Evolutionary conservation across 257 asterid species (phyloP).

Genomic region (Linderniella brevidens): DNA sequence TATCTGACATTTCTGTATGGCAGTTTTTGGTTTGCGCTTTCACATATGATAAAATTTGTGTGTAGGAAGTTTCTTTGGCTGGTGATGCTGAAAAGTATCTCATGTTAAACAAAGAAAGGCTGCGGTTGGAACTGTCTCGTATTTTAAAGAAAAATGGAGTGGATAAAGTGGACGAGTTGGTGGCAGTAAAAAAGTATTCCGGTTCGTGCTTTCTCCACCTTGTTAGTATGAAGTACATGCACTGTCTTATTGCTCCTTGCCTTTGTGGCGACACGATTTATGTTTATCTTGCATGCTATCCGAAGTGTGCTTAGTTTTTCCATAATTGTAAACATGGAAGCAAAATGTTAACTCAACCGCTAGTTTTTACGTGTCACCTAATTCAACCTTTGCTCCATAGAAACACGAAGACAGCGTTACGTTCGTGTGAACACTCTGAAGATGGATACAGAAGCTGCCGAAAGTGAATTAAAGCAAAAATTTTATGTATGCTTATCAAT

Average conservation of each 20-base stretch:
- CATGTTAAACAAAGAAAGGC: conserved; percentile 32
- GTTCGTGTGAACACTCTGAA: conserved; percentile 87
- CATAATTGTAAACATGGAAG: too few species aligned
- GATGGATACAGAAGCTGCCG: conserved; percentile 41
- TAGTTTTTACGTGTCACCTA: neutral
- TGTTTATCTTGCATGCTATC: neutral
- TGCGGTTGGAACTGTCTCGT: conserved; percentile 41
- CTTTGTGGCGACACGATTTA: too few species aligned
- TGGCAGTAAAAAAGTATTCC: conserved; percentile 32
- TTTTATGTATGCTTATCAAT: conserved; percentile 13
- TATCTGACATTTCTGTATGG: neutral
- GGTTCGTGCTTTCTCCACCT: conserved; percentile 22
- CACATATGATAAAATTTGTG: neutral
- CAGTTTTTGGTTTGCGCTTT: neutral
- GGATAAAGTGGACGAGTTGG: conserved; percentile 41
- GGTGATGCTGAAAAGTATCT: conserved; percentile 91
- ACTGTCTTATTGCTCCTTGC: too few species aligned
- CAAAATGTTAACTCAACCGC: neutral
- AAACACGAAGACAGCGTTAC: conserved; percentile 60
- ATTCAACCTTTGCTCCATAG: conserved; percentile 24
- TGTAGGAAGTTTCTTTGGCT: conserved; percentile 34
- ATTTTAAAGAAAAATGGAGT: conserved; percentile 37
- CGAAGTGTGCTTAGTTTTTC: neutral
- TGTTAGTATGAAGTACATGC: neutral
- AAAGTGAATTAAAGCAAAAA: conserved; percentile 35